Conservation (phyloP, 2,329 filamentous ascomycete species). For the Pseudogymnoascus pannorum region DNA sequence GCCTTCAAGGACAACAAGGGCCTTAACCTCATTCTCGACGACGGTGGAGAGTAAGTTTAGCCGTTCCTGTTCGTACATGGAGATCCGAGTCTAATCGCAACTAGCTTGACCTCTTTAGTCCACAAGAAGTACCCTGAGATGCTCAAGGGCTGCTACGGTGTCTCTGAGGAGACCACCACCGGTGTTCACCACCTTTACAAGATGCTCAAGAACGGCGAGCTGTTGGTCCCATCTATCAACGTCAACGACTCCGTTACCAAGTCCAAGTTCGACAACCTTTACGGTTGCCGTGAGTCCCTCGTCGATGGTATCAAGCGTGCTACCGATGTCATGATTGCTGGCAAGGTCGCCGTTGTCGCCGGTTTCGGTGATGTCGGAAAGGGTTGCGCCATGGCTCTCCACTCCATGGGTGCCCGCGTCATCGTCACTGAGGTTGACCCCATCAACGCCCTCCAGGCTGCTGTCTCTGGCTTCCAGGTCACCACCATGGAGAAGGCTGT, state of each 20-base stretch:
- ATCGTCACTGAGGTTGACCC: constrained; percentile 95
- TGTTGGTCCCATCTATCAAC: constrained; percentile 94
- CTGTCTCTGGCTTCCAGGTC: constrained; percentile 95
- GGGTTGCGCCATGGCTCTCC: constrained; percentile 92
- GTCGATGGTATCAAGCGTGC: constrained; percentile 99
- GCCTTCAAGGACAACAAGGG: constrained; percentile 96
- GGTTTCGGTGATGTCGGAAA: constrained; percentile 99
- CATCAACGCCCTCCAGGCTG: constrained; percentile 98
- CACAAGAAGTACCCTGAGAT: constrained; percentile 98
- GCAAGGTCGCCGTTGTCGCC: constrained; percentile 95
- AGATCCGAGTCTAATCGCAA: not conserved
- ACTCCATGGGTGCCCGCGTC: constrained; percentile 95
- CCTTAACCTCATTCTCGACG: constrained; percentile 98
- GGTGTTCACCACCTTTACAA: constrained; percentile 99
- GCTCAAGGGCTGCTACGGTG: constrained; percentile 96
- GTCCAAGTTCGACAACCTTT: constrained; percentile 99
- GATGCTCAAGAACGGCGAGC: constrained; percentile 86
- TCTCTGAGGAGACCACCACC: constrained; percentile 99
- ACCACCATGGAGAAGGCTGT: constrained; percentile 97
- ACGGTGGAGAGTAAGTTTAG: constrained; percentile 66
- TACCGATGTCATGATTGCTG: constrained; percentile 99
- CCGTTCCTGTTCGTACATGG: not conserved
- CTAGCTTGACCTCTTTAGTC: constrained; percentile 74
- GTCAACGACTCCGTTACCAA: constrained; percentile 99
- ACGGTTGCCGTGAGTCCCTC: constrained; percentile 97